Conservation (phyloP, 2,329 filamentous ascomycete genomes). For the Fusarium udum region DNA sequence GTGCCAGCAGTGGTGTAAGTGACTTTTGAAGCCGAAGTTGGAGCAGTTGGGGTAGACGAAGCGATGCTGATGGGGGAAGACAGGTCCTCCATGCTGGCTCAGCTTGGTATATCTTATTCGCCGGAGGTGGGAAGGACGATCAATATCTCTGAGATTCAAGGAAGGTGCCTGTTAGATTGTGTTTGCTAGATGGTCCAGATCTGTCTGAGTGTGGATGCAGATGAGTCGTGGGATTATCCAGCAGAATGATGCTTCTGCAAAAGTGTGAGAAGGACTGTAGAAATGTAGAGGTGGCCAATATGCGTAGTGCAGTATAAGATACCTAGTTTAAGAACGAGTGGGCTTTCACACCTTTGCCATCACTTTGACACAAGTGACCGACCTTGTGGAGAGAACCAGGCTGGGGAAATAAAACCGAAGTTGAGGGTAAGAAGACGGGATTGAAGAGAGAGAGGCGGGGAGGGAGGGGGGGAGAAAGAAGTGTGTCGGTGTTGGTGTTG, state of each 20-base stretch:
- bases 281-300: background rate
- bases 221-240: background rate
- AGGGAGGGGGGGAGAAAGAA: background rate
- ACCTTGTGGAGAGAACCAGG: constrained; percentile 2
- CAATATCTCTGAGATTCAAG: constrained; percentile 34
- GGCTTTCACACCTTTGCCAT: constrained; percentile 23
- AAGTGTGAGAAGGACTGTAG: constrained; percentile 4
- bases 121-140: constrained; percentile 27
- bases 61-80: constrained; percentile 40
- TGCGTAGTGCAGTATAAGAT: constrained; percentile 12
- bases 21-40: constrained; percentile 42
- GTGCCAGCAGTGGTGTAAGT: constrained; percentile 68
- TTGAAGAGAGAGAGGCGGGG: background rate
- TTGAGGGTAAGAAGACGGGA: background rate
- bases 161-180: constrained; percentile 46
- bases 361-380: constrained; percentile 5
- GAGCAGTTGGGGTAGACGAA: constrained; percentile 36
- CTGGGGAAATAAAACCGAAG: constrained; percentile 6
- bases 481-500: background rate
- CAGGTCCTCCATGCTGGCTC: constrained; percentile 46
- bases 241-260: constrained; percentile 11
- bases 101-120: constrained; percentile 32
- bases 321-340: constrained; percentile 21
- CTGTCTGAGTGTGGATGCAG: constrained; percentile 6
- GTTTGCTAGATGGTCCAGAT: constrained; percentile 24